Conservation (phyloP, 768 basidiomycete species). For the Termitomyces sp. region DNA sequence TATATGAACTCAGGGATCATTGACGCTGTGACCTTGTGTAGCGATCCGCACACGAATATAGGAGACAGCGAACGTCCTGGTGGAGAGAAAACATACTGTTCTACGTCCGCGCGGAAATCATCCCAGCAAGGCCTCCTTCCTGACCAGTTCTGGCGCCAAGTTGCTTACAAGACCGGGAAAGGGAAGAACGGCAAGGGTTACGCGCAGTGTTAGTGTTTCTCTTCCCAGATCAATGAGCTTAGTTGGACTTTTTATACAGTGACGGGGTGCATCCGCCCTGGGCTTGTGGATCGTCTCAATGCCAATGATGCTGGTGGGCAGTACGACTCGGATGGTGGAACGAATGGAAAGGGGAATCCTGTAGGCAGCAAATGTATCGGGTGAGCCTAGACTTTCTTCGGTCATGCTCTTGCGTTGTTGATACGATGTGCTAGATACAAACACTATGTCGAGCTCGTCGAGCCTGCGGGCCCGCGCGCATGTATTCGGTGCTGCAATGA, state of each 20-base stretch:
- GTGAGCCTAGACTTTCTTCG: neutral
- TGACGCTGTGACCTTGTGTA: conserved; percentile 9
- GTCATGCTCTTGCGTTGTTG: neutral
- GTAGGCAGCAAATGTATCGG: conserved; percentile 32
- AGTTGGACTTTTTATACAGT: conserved; percentile 27
- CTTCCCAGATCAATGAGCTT: neutral
- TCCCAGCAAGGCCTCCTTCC: conserved; percentile 44
- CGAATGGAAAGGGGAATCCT: conserved; percentile 47
- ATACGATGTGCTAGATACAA: conserved; percentile 36
- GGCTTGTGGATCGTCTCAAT: conserved; percentile 40
- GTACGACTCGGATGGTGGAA: conserved; percentile 58
- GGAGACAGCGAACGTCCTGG: conserved; percentile 52
- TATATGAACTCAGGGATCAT: neutral
- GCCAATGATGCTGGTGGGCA: conserved; percentile 50
- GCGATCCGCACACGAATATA: conserved; percentile 47
- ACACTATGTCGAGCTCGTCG: conserved; percentile 57
- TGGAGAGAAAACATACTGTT: conserved; percentile 53
- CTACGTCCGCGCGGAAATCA: conserved; percentile 37
- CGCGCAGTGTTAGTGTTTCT: conserved; percentile 38
- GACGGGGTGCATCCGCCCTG: conserved; percentile 53
- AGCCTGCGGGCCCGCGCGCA: conserved; percentile 46
- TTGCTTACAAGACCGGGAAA: conserved; percentile 40
- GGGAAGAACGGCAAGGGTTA: conserved; percentile 38
- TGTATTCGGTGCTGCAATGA: conserved; percentile 61
- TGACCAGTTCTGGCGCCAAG: conserved; percentile 46